Evolutionary conservation across 305 asterid genomes (phyloP).

Genomic region (Rubia occidens): DNA sequence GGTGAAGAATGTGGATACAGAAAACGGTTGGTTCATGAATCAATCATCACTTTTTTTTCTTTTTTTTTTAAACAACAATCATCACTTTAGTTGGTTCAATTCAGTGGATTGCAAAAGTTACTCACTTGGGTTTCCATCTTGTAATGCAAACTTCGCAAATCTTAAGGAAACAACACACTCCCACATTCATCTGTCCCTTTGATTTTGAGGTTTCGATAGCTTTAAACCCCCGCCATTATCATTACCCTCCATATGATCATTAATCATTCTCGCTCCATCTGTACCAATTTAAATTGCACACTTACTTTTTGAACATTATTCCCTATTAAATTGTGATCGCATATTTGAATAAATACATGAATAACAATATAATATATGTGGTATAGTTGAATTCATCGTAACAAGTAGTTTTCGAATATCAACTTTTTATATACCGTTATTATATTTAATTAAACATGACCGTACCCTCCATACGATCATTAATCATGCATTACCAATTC

Average conservation of each 20-base stretch:
- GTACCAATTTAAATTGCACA: too few species aligned
- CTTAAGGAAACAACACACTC: slow-evolving; percentile 38
- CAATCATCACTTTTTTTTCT: neutral
- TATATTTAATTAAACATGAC: too few species aligned
- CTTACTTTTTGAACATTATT: too few species aligned
- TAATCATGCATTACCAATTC: neutral
- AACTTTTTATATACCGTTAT: too few species aligned
- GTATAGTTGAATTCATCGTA: too few species aligned
- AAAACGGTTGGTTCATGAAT: neutral
- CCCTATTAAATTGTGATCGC: too few species aligned
- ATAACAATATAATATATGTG: too few species aligned
- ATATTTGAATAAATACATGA: too few species aligned
- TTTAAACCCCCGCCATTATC: slow-evolving; percentile 22
- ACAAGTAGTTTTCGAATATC: too few species aligned
- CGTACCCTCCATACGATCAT: slow-evolving; percentile 4
- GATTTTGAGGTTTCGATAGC: slow-evolving; percentile 23
- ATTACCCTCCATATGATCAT: slow-evolving; percentile 3
- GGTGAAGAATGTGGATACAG: neutral
- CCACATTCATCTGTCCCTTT: slow-evolving; percentile 8
- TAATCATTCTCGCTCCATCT: neutral
- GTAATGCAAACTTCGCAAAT: slow-evolving; percentile 31
- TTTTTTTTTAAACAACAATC: neutral
- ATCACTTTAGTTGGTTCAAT: neutral
- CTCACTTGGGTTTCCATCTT: slow-evolving; percentile 31
- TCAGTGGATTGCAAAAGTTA: slow-evolving; percentile 18